Percentiles rank a stretch among this genome's conserved stretches.
Evolutionary conservation across 2,329 filamentous ascomycete species (phyloP).

Genomic region (Cryphonectria parasitica): DNA sequence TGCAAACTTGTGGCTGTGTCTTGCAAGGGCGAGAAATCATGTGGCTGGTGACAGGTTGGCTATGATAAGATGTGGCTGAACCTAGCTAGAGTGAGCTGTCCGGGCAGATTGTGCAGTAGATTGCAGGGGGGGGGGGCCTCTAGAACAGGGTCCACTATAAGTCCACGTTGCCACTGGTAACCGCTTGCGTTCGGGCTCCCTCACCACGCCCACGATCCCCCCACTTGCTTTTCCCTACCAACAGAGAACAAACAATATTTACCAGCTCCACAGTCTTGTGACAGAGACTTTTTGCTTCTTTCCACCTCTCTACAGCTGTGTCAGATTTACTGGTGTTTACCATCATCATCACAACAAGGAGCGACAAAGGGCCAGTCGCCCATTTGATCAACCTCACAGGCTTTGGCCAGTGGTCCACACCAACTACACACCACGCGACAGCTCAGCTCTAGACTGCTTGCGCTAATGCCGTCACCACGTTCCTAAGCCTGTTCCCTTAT

Average conservation of each 20-base stretch:
- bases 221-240: background rate
- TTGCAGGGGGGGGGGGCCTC: background rate
- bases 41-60: background rate
- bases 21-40: background rate
- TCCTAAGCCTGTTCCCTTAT: conserved; percentile 9
- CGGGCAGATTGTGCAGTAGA: background rate
- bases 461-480: conserved; percentile 13
- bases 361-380: background rate
- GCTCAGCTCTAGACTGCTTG: conserved; percentile 1
- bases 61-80: background rate
- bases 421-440: background rate
- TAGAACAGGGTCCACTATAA: background rate
- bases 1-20: background rate
- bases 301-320: background rate
- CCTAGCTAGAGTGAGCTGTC: background rate
- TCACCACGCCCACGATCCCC: background rate
- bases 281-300: background rate
- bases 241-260: conserved; percentile 19
- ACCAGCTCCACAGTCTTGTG: conserved; percentile 19
- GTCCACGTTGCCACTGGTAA: conserved; percentile 16
- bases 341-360: background rate
- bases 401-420: background rate
- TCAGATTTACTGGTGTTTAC: background rate
- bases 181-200: conserved; percentile 4
- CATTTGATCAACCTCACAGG: background rate